phyloP scores from a whole-genome alignment of 148 eudicot species.

The Hydrangea macrophylla region DNA sequence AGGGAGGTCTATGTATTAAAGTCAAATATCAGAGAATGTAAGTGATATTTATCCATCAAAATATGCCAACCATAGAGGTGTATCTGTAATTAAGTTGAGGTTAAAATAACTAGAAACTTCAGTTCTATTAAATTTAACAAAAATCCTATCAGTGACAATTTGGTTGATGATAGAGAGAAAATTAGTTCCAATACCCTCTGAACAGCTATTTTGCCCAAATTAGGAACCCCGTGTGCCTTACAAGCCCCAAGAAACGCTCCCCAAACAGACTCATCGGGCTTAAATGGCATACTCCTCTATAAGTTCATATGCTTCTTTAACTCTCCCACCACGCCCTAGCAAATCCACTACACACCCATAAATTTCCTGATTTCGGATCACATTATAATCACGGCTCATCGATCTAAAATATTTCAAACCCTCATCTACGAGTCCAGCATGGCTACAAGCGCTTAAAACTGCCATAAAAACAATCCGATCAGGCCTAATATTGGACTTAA shows the following conservation, averaged over 20 bases:
- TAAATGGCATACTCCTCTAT: conserved; percentile 77
- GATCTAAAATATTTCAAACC: conserved; percentile 69
- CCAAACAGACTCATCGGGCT: conserved; percentile 85
- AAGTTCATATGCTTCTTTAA: conserved; percentile 75
- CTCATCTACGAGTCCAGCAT: conserved; percentile 83
- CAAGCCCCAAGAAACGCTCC: conserved; percentile 88
- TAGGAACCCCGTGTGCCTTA: conserved; percentile 63
- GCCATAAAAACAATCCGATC: conserved; percentile 80
- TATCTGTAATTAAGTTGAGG: too few species aligned
- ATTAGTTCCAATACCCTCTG: conserved; percentile 45
- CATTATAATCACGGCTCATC: conserved; percentile 50
- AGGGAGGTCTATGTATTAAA: too few species aligned
- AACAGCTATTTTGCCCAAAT: conserved; percentile 55
- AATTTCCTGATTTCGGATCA: conserved; percentile 64
- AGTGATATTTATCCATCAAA: too few species aligned
- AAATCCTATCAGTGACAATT: too few species aligned
- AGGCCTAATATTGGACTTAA: conserved; percentile 51
- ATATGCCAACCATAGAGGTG: too few species aligned
- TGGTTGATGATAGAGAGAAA: too few species aligned
- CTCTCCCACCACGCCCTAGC: conserved; percentile 83
- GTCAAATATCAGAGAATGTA: too few species aligned
- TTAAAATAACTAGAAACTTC: too few species aligned
- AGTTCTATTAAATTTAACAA: too few species aligned
- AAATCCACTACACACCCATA: conserved; percentile 88
- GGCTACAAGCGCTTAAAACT: conserved; percentile 83